Evolutionary conservation across 2,329 filamentous ascomycete species (phyloP), one percentile per base, ranked within the genome.

Genomic region (Chaetoscypha palmicola): DNA sequence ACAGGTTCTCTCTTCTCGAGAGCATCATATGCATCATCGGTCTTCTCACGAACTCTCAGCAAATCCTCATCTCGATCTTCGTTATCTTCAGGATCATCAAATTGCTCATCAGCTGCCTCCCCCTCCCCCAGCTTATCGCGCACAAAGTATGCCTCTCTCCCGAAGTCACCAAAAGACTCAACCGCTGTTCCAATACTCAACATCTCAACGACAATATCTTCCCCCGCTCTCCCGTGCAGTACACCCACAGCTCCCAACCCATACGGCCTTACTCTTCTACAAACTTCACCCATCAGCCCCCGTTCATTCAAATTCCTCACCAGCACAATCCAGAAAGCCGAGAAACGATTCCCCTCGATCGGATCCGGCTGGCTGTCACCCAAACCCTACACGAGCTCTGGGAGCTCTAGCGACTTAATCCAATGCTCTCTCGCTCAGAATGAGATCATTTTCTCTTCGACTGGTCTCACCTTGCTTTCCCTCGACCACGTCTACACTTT

Each of bases 401-500:
- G 69, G 17, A 61, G 77, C 5, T 72, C 71, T 2, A 63, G 64
- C 31, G 69, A 74, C 39, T 66, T 83, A 12, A 66, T 81, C 37
- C 67, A 69, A 42, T 69, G 72, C 45, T 81, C 77, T 21, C 65
- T 79, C 20, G 57, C 64, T 31, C 80, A 83, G 53, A 77, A 81
- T 57, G 74, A 80, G 46, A 62, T 77, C 19, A 66, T 83, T 41
- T 83, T 80, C 66, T 71, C 71, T 2, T 71, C 74, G 2, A 72
- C 76, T 20, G 76, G 77, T 14, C 67, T 84, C 9, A 79, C 72
- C 0, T 64, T 84, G 5, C 59, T 81, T 11, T 70, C 76, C 0
- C 68, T 82, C 9, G 79, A 83, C 60, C 70, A 76, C 38, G 61
- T 81, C 35, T 84, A 81, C 63, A 78, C 74, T 32, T 77, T 84